Conservation (phyloP, 1,284 basidiomycete genomes). For the Marasmius tenuissimus region DNA sequence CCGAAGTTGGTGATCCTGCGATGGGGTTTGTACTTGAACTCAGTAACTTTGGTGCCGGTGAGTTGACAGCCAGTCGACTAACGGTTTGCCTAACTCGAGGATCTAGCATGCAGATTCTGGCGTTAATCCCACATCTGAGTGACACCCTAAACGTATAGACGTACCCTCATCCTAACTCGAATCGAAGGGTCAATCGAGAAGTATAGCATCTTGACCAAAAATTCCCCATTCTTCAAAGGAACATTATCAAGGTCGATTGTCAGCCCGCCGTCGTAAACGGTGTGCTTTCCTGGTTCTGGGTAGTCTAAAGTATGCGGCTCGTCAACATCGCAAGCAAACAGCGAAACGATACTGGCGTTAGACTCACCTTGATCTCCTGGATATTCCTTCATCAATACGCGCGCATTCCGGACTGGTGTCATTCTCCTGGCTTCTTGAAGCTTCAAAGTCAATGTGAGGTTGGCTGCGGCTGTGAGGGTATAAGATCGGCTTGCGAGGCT, state of each 20-base stretch:
- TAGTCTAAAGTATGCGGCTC: conserved; percentile 14
- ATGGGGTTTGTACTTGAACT: too few relatives aligned
- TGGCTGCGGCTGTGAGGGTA: too few relatives aligned
- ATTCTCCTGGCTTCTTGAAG: too few relatives aligned
- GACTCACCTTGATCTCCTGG: background rate
- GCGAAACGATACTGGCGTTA: too few relatives aligned
- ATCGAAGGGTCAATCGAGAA: conserved; percentile 37
- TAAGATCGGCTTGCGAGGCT: too few relatives aligned
- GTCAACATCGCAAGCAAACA: background rate
- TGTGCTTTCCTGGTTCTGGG: conserved; percentile 27
- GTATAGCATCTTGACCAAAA: conserved; percentile 34
- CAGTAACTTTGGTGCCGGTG: too few relatives aligned
- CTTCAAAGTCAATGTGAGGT: too few relatives aligned
- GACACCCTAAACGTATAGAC: background rate
- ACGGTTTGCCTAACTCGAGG: background rate
- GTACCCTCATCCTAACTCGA: conserved; percentile 23
- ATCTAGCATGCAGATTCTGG: too few relatives aligned
- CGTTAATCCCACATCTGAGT: background rate
- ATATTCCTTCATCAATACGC: conserved; percentile 4
- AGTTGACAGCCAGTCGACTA: too few relatives aligned
- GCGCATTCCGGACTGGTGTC: conserved; percentile 6
- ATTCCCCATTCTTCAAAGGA: conserved; percentile 32
- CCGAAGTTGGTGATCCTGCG: conserved; percentile 19
- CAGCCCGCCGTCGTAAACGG: conserved; percentile 27
- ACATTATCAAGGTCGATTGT: conserved; percentile 38